Conservation (phyloP, 164 flowering plant genomes). For the Cinnamomum chago region DNA sequence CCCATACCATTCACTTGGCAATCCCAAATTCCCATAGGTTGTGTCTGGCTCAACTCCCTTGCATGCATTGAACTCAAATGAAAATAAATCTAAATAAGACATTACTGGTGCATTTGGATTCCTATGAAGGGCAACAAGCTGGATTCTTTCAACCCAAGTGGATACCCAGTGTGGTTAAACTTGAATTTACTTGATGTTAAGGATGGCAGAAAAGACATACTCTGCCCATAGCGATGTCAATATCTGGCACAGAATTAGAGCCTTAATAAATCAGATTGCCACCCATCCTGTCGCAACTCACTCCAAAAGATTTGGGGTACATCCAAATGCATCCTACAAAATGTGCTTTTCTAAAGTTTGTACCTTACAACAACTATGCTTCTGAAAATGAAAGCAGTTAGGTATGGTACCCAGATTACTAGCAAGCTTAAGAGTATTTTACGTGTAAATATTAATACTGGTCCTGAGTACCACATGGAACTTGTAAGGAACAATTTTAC, state of each 20-base stretch:
- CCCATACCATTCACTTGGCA: slow-evolving; percentile 87
- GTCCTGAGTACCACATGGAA: not conserved
- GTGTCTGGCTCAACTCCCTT: slow-evolving; percentile 95
- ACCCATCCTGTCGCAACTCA: not conserved
- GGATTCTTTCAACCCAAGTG: not conserved
- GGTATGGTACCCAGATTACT: not conserved
- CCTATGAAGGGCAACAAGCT: not conserved
- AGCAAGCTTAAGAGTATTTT: not conserved
- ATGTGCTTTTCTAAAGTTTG: not conserved
- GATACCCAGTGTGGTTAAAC: not conserved
- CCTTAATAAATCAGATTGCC: too few species aligned
- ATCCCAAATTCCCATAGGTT: slow-evolving; percentile 67
- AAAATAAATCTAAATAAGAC: not conserved
- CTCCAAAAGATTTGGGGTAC: not conserved
- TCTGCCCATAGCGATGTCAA: not conserved
- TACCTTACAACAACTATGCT: not conserved
- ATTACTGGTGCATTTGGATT: not conserved
- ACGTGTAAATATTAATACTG: not conserved
- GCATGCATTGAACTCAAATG: slow-evolving; percentile 12
- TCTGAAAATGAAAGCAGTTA: not conserved
- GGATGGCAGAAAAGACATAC: not conserved
- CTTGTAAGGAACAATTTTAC: not conserved
- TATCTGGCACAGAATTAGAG: not conserved
- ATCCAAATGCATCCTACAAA: not conserved
- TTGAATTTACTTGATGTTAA: not conserved